Percentiles rank a stretch among this genome's conserved stretches.
phyloP scores from a whole-genome alignment of 805 yeast genomes.

The Kodamaea kakaduensis region DNA sequence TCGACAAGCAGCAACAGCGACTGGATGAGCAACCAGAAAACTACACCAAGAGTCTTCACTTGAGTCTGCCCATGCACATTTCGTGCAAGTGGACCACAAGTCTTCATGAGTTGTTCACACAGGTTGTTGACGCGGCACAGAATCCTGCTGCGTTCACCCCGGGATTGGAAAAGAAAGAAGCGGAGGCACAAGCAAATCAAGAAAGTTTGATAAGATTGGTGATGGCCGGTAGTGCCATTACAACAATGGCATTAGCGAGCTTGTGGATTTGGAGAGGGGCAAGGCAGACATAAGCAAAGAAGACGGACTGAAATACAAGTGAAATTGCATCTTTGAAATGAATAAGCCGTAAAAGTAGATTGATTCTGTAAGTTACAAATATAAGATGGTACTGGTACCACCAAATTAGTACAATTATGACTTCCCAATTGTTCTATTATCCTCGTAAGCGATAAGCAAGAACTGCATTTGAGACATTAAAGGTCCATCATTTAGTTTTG shows the following conservation, averaged over 20 bases:
- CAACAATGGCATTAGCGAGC: constrained; percentile 59
- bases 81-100: constrained; percentile 90
- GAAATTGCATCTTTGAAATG: too few relatives aligned
- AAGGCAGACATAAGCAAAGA: constrained; percentile 6
- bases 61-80: constrained; percentile 85
- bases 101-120: constrained; percentile 76
- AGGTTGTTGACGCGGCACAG: constrained; percentile 83
- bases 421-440: too few relatives aligned
- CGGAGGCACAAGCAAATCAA: constrained; percentile 38
- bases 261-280: constrained; percentile 63
- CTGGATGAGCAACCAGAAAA: constrained; percentile 83
- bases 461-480: too few relatives aligned
- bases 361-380: too few relatives aligned
- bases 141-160: constrained; percentile 77
- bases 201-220: constrained; percentile 52
- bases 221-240: constrained; percentile 66
- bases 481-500: too few relatives aligned
- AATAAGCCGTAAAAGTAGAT: too few relatives aligned
- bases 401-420: too few relatives aligned
- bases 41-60: constrained; percentile 58
- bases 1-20: constrained; percentile 93
- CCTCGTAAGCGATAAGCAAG: too few relatives aligned
- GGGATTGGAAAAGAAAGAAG: constrained; percentile 60
- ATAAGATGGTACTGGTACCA: too few relatives aligned
- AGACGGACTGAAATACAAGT: too few relatives aligned